phyloP scores from a whole-genome alignment of 441 rosid genomes.

The Corymbia citriodora region DNA sequence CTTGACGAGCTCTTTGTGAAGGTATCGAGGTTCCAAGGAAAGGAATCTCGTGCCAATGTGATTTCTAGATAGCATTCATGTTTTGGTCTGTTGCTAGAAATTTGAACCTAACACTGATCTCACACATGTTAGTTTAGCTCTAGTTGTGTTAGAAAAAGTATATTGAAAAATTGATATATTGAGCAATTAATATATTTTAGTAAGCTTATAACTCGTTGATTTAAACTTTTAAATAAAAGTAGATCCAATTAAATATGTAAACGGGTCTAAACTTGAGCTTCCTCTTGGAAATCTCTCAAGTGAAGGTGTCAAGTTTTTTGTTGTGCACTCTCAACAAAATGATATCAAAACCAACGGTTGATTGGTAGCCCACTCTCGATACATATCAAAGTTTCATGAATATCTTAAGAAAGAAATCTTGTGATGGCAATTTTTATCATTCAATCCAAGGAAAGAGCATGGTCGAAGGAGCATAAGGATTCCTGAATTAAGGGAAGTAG shows the following conservation, averaged over 20 bases:
- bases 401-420: background rate
- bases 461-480: rapidly evolving
- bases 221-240: background rate
- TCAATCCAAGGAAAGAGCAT: rapidly evolving
- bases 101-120: background rate
- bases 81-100: background rate
- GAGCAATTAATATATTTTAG: background rate
- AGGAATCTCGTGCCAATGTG: background rate
- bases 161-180: rapidly evolving
- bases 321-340: rapidly evolving
- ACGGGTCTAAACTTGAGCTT: background rate
- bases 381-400: background rate
- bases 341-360: background rate
- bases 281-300: background rate
- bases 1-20: rapidly evolving
- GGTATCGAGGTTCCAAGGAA: background rate
- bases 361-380: background rate
- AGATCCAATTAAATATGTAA: rapidly evolving
- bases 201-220: background rate
- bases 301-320: background rate
- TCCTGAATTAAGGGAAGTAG: rapidly evolving
- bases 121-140: rapidly evolving
- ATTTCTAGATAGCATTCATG: background rate
- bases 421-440: background rate
- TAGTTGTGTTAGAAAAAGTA: background rate